These are phyloP conservation scores for Sugiyamaella qingdaonensis DNA, from an alignment of 805 yeast species.

Conservation along the genomic window DNA sequence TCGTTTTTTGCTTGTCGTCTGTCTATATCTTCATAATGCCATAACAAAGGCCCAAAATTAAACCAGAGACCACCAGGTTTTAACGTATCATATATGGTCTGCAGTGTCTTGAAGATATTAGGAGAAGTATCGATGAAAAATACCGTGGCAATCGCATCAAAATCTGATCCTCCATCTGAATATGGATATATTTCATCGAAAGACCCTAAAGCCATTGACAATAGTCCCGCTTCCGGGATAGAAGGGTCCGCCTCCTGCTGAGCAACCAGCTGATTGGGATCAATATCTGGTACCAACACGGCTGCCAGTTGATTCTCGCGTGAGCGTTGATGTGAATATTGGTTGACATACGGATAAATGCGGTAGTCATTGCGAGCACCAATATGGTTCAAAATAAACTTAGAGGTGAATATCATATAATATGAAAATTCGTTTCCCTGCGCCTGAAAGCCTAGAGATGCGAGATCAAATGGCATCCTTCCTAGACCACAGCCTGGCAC, in stretches of 20 bases:
- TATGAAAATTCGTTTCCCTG: constrained; percentile 79
- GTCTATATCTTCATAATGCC: constrained; percentile 70
- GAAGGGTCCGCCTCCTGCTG: constrained; percentile 16
- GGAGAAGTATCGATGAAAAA: constrained; percentile 91
- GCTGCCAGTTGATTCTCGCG: constrained; percentile 50
- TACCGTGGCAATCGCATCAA: constrained; percentile 43
- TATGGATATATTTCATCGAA: constrained; percentile 67
- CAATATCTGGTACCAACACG: constrained; percentile 36
- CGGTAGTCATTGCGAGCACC: constrained; percentile 13
- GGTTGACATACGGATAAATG: constrained; percentile 48
- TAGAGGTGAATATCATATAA: constrained; percentile 64
- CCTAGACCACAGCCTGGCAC: constrained; percentile 94
- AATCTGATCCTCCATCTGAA: constrained; percentile 20
- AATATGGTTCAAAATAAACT: constrained; percentile 27
- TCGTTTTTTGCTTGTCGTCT: constrained; percentile 24
- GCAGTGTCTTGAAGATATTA: constrained; percentile 70
- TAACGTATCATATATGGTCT: constrained; percentile 50
- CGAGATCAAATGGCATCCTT: constrained; percentile 67
- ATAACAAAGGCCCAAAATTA: constrained; percentile 87
- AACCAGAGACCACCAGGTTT: constrained; percentile 68
- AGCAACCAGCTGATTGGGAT: constrained; percentile 20
- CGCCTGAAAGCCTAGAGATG: constrained; percentile 43
- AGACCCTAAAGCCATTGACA: constrained; percentile 73
- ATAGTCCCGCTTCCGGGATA: constrained; percentile 27
- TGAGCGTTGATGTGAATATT: constrained; percentile 60